Evolutionary conservation across 805 yeast species (phyloP).

Genomic region (Ogataea haglerorum): DNA sequence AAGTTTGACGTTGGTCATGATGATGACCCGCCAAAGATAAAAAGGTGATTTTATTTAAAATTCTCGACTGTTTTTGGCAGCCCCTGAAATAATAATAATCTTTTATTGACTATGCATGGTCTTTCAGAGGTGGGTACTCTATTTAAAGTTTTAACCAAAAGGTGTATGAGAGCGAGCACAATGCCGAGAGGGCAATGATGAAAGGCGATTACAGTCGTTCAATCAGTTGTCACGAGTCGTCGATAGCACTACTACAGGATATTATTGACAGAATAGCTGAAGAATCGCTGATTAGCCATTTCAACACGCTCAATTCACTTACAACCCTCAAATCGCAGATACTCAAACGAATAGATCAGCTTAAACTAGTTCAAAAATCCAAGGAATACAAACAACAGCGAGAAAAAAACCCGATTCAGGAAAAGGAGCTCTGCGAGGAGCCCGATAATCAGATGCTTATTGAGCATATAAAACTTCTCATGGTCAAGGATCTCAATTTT

Average conservation of each 20-base stretch:
- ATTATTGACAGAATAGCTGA: conserved; percentile 14
- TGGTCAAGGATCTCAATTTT: conserved; percentile 27
- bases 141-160: conserved; percentile 16
- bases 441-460: conserved; percentile 5
- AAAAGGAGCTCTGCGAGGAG: background rate
- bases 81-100: background rate
- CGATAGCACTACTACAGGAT: conserved; percentile 33
- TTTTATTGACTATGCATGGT: conserved; percentile 14
- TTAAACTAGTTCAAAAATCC: conserved; percentile 16
- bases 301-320: conserved; percentile 23
- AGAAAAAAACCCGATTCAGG: background rate
- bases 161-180: conserved; percentile 50
- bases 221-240: conserved; percentile 35
- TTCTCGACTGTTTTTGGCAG: conserved; percentile 3
- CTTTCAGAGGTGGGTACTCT: conserved; percentile 28
- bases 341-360: conserved; percentile 21
- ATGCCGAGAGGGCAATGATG: conserved; percentile 48
- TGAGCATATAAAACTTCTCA: conserved; percentile 18
- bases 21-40: conserved; percentile 6
- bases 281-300: conserved; percentile 16
- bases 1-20: conserved; percentile 15
- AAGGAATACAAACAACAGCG: conserved; percentile 12
- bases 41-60: background rate
- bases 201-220: conserved; percentile 43
- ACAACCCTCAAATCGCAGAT: conserved; percentile 25